Base-by-base conservation (phyloP, 495 filamentous ascomycete genomes). In the Emericellopsis terricola region DNA sequence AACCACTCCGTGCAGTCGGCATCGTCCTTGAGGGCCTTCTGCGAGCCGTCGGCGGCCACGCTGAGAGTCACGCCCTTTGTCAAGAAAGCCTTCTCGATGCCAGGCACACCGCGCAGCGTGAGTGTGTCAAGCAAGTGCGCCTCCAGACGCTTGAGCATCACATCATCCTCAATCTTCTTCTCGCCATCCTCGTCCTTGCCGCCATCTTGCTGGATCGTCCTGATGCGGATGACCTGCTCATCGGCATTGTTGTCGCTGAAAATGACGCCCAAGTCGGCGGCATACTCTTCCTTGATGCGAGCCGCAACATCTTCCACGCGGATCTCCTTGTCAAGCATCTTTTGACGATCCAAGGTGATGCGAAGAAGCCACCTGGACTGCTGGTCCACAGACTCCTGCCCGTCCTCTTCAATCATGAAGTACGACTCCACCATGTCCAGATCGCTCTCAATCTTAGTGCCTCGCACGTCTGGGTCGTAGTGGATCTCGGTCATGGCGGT, bases 231-330 rank as follows among this genome's bases (percentile, higher is more conserved):
- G 32, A 94, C 76, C 50, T 91, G 85, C 48, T 92, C 73, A 38
- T 94, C 87, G 18, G 86, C 87, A 51, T 99, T 99, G 59, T 94
- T 86, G 47, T 99, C 89, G 52, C 82, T 91, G 65, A 93, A 94
- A 29, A 99, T 83, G 27, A 97, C 75, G 8, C 84, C 84, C 38
- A 94, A 62, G 53, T 94, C 84, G 30, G 69, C 71, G n/a, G 70
- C 69, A 47, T 91, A 96, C 19, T 78, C 74, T 35, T 82, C 71
- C 55, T 91, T 91, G 56, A 97, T 81, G 50, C 71, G 74, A 20
- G 65, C 51, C n/a, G 83, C 89, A 41, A 99, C 89, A 44, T 94
- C 86, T 41, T 92, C 78, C 28, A 96, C 82, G 1, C 73, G 77
- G 37, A 99, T 64, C 18, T 76, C 80, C 60, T 96, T 99, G 50